A percentile compares a stretch with the other conserved stretches of the same genome.
Conservation (phyloP, 768 basidiomycete genomes). For the Pluteus cervinus region DNA sequence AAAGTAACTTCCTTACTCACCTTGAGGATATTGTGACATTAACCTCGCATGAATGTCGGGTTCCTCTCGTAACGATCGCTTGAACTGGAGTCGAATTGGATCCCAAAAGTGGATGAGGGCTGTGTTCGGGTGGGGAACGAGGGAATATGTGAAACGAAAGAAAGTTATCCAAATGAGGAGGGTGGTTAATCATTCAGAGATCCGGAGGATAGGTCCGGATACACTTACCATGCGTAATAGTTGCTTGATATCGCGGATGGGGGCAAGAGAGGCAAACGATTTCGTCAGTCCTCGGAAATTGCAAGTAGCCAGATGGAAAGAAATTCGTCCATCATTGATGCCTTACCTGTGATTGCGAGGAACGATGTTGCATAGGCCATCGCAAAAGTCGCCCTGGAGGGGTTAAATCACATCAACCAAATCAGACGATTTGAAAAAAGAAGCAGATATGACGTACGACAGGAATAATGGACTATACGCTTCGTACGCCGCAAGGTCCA, state of each 20-base stretch:
- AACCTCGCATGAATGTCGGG: constrained; percentile 57
- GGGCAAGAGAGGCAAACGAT: not conserved
- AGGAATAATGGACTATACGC: constrained; percentile 42
- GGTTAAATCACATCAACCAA: constrained; percentile 1
- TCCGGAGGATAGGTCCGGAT: not conserved
- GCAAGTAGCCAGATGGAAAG: not conserved
- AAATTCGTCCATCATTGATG: not conserved
- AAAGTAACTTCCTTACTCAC: constrained; percentile 13
- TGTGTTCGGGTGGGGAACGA: constrained; percentile 5
- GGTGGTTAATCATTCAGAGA: no score
- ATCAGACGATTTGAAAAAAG: not conserved
- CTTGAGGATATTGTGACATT: constrained; percentile 49
- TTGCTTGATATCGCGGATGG: constrained; percentile 22
- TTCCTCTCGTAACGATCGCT: constrained; percentile 44
- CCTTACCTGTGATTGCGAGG: constrained; percentile 56
- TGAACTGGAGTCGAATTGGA: constrained; percentile 48
- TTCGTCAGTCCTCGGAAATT: not conserved
- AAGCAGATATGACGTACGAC: constrained; percentile 26
- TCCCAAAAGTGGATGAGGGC: constrained; percentile 51
- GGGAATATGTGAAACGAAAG: no score
- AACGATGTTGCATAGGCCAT: constrained; percentile 54
- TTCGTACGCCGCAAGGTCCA: constrained; percentile 39
- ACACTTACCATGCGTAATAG: constrained; percentile 35
- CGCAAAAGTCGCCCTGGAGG: constrained; percentile 46
- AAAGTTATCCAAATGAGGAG: no score